These are phyloP conservation scores for Venturia pyrina DNA, from an alignment of 2,329 filamentous ascomycete species.

Conservation along the genomic window DNA sequence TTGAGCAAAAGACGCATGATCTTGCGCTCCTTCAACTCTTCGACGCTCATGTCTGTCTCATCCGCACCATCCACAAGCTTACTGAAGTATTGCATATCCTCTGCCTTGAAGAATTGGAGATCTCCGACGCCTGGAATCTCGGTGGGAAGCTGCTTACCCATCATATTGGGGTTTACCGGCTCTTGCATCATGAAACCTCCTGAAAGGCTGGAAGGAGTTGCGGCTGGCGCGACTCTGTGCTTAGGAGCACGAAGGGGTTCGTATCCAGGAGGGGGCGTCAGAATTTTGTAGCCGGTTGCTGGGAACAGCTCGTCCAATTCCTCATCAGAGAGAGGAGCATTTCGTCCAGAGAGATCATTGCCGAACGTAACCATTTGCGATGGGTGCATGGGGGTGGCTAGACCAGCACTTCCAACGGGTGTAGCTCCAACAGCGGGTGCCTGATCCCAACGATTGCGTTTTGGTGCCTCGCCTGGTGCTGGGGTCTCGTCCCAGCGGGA, in stretches of 20 bases:
- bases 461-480: slow-evolving; percentile 41
- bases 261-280: slow-evolving; percentile 86
- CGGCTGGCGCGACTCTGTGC: slow-evolving; percentile 64
- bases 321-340: slow-evolving; percentile 64
- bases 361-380: slow-evolving; percentile 57
- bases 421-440: slow-evolving; percentile 65
- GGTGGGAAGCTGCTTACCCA: slow-evolving; percentile 84
- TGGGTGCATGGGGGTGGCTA: slow-evolving; percentile 28
- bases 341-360: slow-evolving; percentile 68
- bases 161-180: slow-evolving; percentile 68
- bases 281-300: slow-evolving; percentile 82
- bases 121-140: slow-evolving; percentile 95
- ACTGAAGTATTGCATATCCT: slow-evolving; percentile 98
- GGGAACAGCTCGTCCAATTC: slow-evolving; percentile 89
- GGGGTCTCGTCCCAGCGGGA: slow-evolving; percentile 85
- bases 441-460: slow-evolving; percentile 83
- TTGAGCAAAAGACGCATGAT: slow-evolving; percentile 96
- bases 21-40: slow-evolving; percentile 94
- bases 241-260: slow-evolving; percentile 70
- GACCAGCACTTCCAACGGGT: slow-evolving; percentile 44
- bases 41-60: slow-evolving; percentile 82
- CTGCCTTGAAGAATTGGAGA: slow-evolving; percentile 94
- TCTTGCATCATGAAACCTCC: slow-evolving; percentile 97
- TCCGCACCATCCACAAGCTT: slow-evolving; percentile 92
- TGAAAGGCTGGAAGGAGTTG: slow-evolving; percentile 45